Percentiles rank a stretch among this genome's conserved stretches.
Evolutionary conservation across 768 basidiomycete genomes (phyloP).

Genomic region (Boletus barrowsii): DNA sequence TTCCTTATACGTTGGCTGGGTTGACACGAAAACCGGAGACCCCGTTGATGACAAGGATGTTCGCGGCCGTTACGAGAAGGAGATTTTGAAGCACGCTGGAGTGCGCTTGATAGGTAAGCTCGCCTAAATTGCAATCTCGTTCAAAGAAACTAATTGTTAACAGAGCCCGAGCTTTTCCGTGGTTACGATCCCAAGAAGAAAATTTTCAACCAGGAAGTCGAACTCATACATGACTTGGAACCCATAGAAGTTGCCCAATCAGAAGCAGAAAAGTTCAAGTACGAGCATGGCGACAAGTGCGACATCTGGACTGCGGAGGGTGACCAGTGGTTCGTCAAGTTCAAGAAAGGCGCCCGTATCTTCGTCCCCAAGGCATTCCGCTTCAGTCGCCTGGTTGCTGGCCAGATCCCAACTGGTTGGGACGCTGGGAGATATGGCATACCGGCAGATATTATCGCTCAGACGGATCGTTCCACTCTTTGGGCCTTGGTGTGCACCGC

Average conservation of each 20-base stretch:
- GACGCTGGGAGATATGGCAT: slow-evolving; percentile 95
- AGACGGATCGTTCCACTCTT: slow-evolving; percentile 87
- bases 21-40: slow-evolving; percentile 88
- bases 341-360: slow-evolving; percentile 96
- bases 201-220: slow-evolving; percentile 94
- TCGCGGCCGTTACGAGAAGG: slow-evolving; percentile 89
- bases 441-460: slow-evolving; percentile 91
- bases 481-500: slow-evolving; percentile 95
- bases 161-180: slow-evolving; percentile 96
- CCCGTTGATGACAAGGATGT: slow-evolving; percentile 99
- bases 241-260: slow-evolving; percentile 88
- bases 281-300: slow-evolving; percentile 94
- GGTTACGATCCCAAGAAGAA: slow-evolving; percentile 99
- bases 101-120: slow-evolving; percentile 87
- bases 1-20: slow-evolving; percentile 95
- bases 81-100: slow-evolving; percentile 87
- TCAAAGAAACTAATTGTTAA: slow-evolving; percentile 11
- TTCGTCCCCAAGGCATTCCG: slow-evolving; percentile 92
- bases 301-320: slow-evolving; percentile 91
- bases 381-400: slow-evolving; percentile 92
- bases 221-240: slow-evolving; percentile 95
- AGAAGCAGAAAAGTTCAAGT: slow-evolving; percentile 94
- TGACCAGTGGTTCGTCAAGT: slow-evolving; percentile 96
- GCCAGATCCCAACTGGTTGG: slow-evolving; percentile 98
- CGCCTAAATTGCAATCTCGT: neutral